These are phyloP conservation scores for Gaultheria prostrata DNA, from an alignment of 148 eudicot species.

Conservation along the genomic window DNA sequence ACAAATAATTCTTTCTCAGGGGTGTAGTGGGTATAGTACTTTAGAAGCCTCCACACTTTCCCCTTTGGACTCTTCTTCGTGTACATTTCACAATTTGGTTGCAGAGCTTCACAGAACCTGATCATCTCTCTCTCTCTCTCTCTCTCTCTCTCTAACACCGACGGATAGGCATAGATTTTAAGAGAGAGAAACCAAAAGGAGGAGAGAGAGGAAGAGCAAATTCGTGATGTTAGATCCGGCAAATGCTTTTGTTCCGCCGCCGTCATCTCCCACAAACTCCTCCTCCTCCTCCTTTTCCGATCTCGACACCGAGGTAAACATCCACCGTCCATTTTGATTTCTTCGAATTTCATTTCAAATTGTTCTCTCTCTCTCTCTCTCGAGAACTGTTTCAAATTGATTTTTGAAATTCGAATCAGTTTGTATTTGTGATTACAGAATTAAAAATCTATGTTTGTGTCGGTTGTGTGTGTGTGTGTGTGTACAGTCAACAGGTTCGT, in stretches of 20 bases:
- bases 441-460: neutral
- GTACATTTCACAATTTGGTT: neutral
- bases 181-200: neutral
- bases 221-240: slow-evolving; percentile 41
- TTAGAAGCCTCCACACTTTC: too few species aligned
- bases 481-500: slow-evolving; percentile 54
- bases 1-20: too few species aligned
- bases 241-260: slow-evolving; percentile 29
- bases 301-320: slow-evolving; percentile 47
- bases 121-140: too few species aligned
- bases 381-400: too few species aligned
- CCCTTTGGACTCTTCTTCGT: too few species aligned
- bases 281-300: slow-evolving; percentile 56
- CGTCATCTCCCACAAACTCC: slow-evolving; percentile 35
- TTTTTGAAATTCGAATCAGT: too few species aligned
- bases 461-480: neutral
- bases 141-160: neutral
- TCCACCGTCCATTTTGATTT: too few species aligned
- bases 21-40: too few species aligned
- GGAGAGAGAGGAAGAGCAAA: neutral
- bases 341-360: too few species aligned
- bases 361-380: neutral
- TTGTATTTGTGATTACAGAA: too few species aligned
- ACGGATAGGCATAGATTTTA: neutral
- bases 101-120: too few species aligned